Evolutionary conservation across 2,329 filamentous ascomycete genomes (phyloP).

Genomic region (Ceratocystis smalleyi): DNA sequence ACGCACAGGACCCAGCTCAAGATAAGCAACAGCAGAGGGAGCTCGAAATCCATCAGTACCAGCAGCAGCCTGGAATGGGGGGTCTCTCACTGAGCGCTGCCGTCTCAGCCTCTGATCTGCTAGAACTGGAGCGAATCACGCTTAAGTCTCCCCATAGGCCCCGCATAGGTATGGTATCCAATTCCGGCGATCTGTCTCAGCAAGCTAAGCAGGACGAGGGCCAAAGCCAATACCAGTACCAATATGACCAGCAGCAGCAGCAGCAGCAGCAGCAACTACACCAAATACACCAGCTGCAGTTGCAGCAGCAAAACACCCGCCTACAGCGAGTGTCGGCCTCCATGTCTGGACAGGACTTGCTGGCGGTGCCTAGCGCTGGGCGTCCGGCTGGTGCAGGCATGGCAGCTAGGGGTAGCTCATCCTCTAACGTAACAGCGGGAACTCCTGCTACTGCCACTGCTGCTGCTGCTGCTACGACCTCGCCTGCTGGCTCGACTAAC

Average conservation of each 20-base stretch:
- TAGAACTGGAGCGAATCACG: constrained; percentile 10
- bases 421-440: background rate
- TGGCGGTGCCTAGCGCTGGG: background rate
- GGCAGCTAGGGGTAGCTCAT: too few relatives aligned
- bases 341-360: background rate
- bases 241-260: background rate
- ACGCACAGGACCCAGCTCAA: too few relatives aligned
- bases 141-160: constrained; percentile 10
- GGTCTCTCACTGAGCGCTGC: background rate
- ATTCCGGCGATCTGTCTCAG: constrained; percentile 4
- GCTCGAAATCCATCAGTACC: background rate
- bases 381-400: background rate
- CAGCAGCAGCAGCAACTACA: background rate
- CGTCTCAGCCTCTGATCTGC: constrained; percentile 9
- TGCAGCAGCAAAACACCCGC: background rate
- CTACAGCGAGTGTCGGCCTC: background rate
- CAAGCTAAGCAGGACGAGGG: background rate
- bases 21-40: background rate
- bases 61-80: background rate
- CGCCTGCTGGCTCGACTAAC: background rate
- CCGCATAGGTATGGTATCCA: constrained; percentile 4
- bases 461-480: background rate
- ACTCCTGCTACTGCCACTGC: background rate
- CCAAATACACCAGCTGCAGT: background rate
- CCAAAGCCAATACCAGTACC: background rate